Base-by-base conservation (phyloP, 352 stramenopile species). In the Phytopythium mirpurense region DNA sequence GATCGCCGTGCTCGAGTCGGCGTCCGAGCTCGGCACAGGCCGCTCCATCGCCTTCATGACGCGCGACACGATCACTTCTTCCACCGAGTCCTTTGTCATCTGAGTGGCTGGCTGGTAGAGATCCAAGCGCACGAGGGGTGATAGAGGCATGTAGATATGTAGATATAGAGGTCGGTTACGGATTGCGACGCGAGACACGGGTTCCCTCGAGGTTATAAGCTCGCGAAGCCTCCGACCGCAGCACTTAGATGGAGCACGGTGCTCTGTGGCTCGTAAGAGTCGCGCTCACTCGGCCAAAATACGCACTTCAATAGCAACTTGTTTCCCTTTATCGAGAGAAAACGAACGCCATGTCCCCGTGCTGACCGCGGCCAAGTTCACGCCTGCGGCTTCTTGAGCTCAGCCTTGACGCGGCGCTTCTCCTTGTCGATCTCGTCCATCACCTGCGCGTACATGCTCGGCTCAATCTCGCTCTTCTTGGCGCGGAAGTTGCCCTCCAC, bases 381-480 rank as follows among this genome's bases (percentile, higher is more conserved):
- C 19, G 35, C 19, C 26, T 67, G 46, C 9, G 56, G 45, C 47
- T 71, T 69, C 61, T 84, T 77, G 19, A 90, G 62, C 56, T 67
- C 65, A 40, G 64, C 72, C 64, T 90, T 87, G 32, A 88, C 43
- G 15, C 80, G 77, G 19, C 49, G 23, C 56, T 88, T 90, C 61
- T 90, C 80, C 29, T 74, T 66, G n/a, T 72, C 55, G 48, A 90
- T 84, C 58, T 90, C 80, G 5, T 43, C 51, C 72, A 90, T 81
- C 21, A 88, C 56, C 50, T 87, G 72, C 14, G 67, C 51, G 55
- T 82, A 88, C 70, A 90, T 81, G 26, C 46, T 61, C 36, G 64
- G 36, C n/a, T 88, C 77, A 37, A 88, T 72, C 55, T 85, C 60
- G 19, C 65, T 62, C 54, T 90, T 72, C 51, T 86, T 76, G 27